These are phyloP conservation scores for Davidsoniella virescens DNA, from an alignment of 2,329 filamentous ascomycete species.

Conservation along the genomic window DNA sequence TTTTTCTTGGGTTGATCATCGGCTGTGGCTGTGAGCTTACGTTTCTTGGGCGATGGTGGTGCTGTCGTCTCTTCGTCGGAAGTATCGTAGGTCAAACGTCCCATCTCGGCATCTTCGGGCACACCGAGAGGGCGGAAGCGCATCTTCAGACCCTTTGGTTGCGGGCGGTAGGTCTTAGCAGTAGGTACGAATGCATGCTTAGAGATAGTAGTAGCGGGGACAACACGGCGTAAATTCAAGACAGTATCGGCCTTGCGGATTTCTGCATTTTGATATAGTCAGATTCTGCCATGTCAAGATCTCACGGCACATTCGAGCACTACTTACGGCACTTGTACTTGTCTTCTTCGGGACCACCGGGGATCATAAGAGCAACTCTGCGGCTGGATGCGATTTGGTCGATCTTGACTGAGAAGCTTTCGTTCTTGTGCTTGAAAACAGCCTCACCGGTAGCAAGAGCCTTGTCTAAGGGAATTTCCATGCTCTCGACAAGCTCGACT, in stretches of 20 bases:
- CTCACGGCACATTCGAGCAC: neutral
- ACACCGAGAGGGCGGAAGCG: constrained; percentile 52
- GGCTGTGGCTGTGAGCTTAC: constrained; percentile 2
- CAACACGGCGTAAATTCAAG: constrained; percentile 9
- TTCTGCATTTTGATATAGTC: neutral
- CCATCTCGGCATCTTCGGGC: constrained; percentile 26
- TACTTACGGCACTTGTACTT: constrained; percentile 13
- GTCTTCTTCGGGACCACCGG: constrained; percentile 8
- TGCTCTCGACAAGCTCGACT: constrained; percentile 47
- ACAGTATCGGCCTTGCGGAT: constrained; percentile 8
- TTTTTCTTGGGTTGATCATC: constrained; percentile 12
- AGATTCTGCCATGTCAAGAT: neutral
- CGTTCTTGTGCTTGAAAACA: constrained; percentile 45
- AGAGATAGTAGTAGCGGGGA: constrained; percentile 1
- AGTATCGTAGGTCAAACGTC: constrained; percentile 9
- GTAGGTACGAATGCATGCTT: constrained; percentile 8
- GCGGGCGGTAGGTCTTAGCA: constrained; percentile 35
- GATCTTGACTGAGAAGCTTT: constrained; percentile 43
- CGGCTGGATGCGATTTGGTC: constrained; percentile 33
- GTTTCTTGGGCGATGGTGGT: constrained; percentile 11
- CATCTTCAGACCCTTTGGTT: constrained; percentile 51
- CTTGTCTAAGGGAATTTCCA: constrained; percentile 43
- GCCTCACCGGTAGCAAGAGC: constrained; percentile 29
- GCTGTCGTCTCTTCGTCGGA: constrained; percentile 9
- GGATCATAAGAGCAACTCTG: constrained; percentile 14